These are phyloP conservation scores for Sisymbrium altissimum DNA, from an alignment of 345 rosid species.

Conservation along the genomic window DNA sequence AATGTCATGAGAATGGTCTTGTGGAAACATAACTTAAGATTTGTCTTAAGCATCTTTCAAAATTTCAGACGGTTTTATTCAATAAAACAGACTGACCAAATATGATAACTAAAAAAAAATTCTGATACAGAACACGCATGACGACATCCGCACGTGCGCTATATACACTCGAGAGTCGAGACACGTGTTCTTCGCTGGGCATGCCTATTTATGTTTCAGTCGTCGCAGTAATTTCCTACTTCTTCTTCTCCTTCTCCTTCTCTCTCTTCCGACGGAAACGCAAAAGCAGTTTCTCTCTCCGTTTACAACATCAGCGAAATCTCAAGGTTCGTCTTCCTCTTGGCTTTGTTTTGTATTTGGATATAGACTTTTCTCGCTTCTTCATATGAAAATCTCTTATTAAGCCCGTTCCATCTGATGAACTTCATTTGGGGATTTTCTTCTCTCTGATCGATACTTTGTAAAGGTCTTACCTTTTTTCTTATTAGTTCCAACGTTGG, in stretches of 20 bases:
- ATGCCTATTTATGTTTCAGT: background rate
- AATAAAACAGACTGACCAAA: no score
- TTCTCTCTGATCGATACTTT: background rate
- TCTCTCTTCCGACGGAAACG: background rate
- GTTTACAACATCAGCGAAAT: background rate
- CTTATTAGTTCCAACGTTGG: background rate
- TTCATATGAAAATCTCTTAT: background rate
- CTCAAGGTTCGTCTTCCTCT: slow-evolving; percentile 17
- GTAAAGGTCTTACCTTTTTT: background rate
- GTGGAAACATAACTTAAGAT: no score
- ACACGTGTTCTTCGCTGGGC: background rate
- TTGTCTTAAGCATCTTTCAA: no score
- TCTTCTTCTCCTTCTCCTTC: background rate
- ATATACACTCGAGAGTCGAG: background rate
- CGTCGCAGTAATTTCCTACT: background rate
- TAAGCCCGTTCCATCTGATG: background rate
- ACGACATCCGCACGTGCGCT: slow-evolving; percentile 12
- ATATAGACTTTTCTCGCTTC: background rate
- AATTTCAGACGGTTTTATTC: no score
- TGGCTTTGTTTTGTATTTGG: background rate
- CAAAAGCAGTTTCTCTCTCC: background rate
- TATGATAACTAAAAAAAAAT: no score
- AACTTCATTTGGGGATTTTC: background rate
- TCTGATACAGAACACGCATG: background rate
- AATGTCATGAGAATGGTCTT: no score